A percentile compares a stretch with the other conserved stretches of the same genome.
phyloP scores from a whole-genome alignment of 306 rosid species.

The Trichosanthes cucumerina region DNA sequence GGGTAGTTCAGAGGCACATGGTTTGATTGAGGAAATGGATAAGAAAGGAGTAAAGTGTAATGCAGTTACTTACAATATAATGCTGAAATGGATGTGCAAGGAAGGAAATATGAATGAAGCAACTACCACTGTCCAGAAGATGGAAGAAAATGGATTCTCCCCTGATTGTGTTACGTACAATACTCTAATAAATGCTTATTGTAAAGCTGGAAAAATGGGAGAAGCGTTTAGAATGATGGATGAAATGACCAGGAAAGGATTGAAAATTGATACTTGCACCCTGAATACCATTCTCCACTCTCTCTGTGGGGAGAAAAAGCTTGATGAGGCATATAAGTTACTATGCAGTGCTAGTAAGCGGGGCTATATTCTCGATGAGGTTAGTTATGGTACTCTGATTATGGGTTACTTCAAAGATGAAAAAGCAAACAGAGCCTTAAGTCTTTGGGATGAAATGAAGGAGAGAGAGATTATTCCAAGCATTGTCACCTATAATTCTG shows the following conservation, averaged over 20 bases:
- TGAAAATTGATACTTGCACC: slow-evolving; percentile 48
- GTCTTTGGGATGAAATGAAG: slow-evolving; percentile 79
- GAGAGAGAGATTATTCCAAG: slow-evolving; percentile 52
- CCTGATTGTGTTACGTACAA: slow-evolving; percentile 64
- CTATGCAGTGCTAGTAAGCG: slow-evolving; percentile 35
- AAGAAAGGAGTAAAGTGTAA: slow-evolving; percentile 43
- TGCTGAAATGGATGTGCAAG: slow-evolving; percentile 73
- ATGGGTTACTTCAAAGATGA: slow-evolving; percentile 66
- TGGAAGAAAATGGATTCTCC: slow-evolving; percentile 59
- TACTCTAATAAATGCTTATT: slow-evolving; percentile 55
- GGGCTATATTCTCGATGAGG: slow-evolving; percentile 79
- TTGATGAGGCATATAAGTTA: slow-evolving; percentile 50
- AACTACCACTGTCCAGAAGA: slow-evolving; percentile 21
- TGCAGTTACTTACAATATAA: slow-evolving; percentile 59
- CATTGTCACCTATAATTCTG: slow-evolving; percentile 51
- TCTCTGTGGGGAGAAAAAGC: slow-evolving; percentile 54
- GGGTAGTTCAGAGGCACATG: slow-evolving; percentile 29
- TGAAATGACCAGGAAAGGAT: slow-evolving; percentile 57
- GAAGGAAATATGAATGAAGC: slow-evolving; percentile 72
- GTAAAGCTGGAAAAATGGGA: slow-evolving; percentile 58
- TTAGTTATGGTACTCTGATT: slow-evolving; percentile 76
- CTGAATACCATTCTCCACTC: slow-evolving; percentile 54
- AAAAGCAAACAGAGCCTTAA: slow-evolving; percentile 37
- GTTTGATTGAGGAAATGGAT: slow-evolving; percentile 54
- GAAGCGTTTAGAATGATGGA: slow-evolving; percentile 65